Evolutionary conservation across 805 yeast genomes (phyloP).

Genomic region (Diddensiella transvaalensis): DNA sequence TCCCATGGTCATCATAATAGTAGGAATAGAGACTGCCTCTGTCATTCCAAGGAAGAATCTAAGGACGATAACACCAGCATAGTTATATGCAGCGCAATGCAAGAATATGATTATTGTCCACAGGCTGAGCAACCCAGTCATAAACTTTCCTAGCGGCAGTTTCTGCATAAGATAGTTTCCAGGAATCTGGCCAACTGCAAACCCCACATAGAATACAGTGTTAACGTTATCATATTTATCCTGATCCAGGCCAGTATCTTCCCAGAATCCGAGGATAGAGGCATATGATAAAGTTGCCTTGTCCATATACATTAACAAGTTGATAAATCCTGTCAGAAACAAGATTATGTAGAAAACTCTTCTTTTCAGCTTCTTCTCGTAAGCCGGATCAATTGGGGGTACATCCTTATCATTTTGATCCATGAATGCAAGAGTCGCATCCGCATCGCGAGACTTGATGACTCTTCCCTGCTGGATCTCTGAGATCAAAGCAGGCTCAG

Average conservation of each 20-base stretch:
- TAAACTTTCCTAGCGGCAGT: constrained; percentile 36
- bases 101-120: constrained; percentile 45
- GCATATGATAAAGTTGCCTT: constrained; percentile 43
- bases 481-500: background rate
- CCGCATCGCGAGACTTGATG: constrained; percentile 6
- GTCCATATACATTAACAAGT: constrained; percentile 36
- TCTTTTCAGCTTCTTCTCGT: constrained; percentile 9
- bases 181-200: constrained; percentile 45
- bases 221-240: constrained; percentile 7
- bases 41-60: constrained; percentile 46
- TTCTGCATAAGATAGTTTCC: constrained; percentile 41
- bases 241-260: constrained; percentile 27
- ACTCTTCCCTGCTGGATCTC: background rate
- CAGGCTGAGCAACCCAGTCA: constrained; percentile 29
- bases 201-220: constrained; percentile 43
- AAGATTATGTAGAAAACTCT: constrained; percentile 8
- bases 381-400: constrained; percentile 3
- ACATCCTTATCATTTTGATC: constrained; percentile 4
- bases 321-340: constrained; percentile 2
- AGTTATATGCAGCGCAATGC: constrained; percentile 38
- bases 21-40: constrained; percentile 52
- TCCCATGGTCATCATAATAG: constrained; percentile 50
- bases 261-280: constrained; percentile 37
- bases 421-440: constrained; percentile 8
- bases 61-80: constrained; percentile 42